phyloP scores from a whole-genome alignment of 2,329 filamentous ascomycete species.

The Epichloe gansuensis region DNA sequence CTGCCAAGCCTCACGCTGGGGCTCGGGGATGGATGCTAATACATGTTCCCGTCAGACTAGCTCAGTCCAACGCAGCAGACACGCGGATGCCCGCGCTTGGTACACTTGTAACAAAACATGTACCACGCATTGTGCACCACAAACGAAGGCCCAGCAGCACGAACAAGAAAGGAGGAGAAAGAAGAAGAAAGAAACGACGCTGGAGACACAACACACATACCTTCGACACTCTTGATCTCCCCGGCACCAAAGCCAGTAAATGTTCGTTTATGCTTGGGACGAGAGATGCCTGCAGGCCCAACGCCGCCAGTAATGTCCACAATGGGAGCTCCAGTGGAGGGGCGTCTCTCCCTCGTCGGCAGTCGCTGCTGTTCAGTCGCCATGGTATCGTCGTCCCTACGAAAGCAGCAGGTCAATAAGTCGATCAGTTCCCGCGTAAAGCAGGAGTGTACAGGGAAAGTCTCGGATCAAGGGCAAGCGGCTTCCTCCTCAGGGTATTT shows the following conservation, averaged over 20 bases:
- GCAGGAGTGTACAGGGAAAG: too few relatives aligned
- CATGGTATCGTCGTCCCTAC: slow-evolving; percentile 13
- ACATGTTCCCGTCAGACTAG: slow-evolving; percentile 1
- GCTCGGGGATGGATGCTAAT: slow-evolving; percentile 68
- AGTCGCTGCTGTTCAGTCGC: slow-evolving; percentile 24
- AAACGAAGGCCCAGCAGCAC: neutral
- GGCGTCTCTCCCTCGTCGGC: slow-evolving; percentile 59
- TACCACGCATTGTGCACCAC: neutral
- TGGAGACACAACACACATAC: slow-evolving; percentile 29
- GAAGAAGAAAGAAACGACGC: neutral
- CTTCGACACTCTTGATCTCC: slow-evolving; percentile 91
- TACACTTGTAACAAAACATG: neutral
- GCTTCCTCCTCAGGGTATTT: neutral
- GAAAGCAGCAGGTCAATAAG: neutral
- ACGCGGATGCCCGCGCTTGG: neutral
- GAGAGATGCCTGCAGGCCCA: slow-evolving; percentile 68
- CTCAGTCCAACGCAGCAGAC: neutral
- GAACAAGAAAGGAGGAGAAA: neutral
- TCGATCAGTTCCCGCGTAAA: too few relatives aligned
- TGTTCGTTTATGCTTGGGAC: slow-evolving; percentile 96
- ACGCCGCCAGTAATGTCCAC: slow-evolving; percentile 77
- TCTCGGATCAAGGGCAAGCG: neutral
- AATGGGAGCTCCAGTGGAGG: slow-evolving; percentile 70
- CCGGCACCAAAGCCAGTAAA: slow-evolving; percentile 80
- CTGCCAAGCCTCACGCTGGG: slow-evolving; percentile 70